Conservation (phyloP, 2,329 filamentous ascomycete species). For the Aspergillus uvarum region DNA sequence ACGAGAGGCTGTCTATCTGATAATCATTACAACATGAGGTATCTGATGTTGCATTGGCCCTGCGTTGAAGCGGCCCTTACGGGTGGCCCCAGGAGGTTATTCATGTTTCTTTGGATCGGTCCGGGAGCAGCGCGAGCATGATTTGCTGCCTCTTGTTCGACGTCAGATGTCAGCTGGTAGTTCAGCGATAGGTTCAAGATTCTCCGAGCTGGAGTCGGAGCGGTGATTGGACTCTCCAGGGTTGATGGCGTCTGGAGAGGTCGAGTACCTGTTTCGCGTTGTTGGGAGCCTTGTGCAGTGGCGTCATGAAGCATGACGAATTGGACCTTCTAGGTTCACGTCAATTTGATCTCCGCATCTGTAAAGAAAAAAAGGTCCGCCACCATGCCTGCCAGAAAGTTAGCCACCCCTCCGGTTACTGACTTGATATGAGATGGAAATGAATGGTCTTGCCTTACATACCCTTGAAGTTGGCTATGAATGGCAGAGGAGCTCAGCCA, state of each 20-base stretch:
- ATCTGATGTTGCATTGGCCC: neutral
- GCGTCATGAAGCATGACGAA: constrained; percentile 10
- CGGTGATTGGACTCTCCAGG: neutral
- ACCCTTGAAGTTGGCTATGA: neutral
- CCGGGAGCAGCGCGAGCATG: neutral
- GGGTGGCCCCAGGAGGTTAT: neutral
- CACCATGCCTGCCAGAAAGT: neutral
- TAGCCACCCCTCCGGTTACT: neutral
- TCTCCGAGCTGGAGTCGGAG: neutral
- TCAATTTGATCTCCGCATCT: constrained; percentile 8
- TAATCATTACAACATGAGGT: neutral
- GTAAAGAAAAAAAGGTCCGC: neutral
- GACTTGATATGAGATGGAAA: neutral
- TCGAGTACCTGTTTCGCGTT: neutral
- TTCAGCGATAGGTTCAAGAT: neutral
- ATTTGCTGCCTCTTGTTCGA: neutral
- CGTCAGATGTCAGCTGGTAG: neutral
- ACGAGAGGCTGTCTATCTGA: neutral
- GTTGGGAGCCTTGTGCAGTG: constrained; percentile 5
- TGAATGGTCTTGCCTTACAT: neutral
- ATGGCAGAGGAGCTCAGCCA: constrained; percentile 7
- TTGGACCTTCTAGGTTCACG: neutral
- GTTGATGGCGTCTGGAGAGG: neutral
- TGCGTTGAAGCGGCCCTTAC: neutral
- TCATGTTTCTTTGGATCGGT: neutral